Evolutionary conservation across 371 early-diverging fungal genomes (phyloP).

Genomic region (Syncephalastrum racemosum): DNA sequence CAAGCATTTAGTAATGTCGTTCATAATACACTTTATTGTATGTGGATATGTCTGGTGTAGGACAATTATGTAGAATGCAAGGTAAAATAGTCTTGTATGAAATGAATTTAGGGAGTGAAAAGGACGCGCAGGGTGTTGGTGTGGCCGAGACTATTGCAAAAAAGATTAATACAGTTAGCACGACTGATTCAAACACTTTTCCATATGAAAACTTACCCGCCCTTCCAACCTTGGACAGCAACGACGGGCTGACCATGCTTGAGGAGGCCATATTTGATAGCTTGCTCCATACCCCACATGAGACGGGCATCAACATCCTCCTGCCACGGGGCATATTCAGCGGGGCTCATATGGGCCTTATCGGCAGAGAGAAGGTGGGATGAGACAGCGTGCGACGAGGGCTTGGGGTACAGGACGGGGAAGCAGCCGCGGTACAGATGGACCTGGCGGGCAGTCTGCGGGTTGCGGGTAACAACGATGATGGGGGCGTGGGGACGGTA

Average conservation of each 20-base stretch:
- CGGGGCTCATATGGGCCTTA: constrained; percentile 28
- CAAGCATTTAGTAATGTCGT: no score
- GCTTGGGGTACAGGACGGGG: constrained; percentile 79
- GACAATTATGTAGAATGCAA: no score
- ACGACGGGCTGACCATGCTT: constrained; percentile 72
- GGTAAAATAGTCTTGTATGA: background rate
- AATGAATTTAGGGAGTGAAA: constrained; percentile 28
- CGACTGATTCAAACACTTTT: no score
- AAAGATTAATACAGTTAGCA: no score
- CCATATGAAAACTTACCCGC: constrained; percentile 31
- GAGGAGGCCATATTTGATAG: constrained; percentile 55
- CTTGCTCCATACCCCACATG: constrained; percentile 75
- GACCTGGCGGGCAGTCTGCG: constrained; percentile 85
- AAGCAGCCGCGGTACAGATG: constrained; percentile 90
- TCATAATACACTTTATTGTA: no score
- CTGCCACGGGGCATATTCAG: constrained; percentile 69
- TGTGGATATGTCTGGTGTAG: no score
- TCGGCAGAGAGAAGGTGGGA: constrained; percentile 12
- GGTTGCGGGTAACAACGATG: constrained; percentile 85
- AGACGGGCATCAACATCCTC: constrained; percentile 84
- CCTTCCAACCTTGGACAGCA: constrained; percentile 84
- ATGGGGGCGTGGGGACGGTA: constrained; percentile 94
- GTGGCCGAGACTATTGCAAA: constrained; percentile 60
- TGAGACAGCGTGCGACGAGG: constrained; percentile 38
- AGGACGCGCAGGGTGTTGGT: constrained; percentile 86